These are phyloP conservation scores for Solanum raphanifolium DNA, from an alignment of 257 asterid genomes.

Conservation along the genomic window DNA sequence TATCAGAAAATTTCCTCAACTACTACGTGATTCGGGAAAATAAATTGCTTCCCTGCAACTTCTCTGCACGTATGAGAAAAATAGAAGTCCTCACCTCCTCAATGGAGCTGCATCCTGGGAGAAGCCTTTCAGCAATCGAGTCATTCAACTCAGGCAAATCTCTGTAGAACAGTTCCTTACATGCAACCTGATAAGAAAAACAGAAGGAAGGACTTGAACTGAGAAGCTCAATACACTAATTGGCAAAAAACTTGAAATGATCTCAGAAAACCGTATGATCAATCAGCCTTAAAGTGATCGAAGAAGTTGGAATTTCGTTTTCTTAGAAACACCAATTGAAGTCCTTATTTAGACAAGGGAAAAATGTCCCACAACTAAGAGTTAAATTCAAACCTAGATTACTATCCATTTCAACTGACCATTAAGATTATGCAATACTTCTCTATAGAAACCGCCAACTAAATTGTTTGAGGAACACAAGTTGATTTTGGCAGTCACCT, in stretches of 20 bases:
- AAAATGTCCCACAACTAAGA: not conserved
- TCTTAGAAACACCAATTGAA: not conserved
- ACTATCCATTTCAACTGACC: not conserved
- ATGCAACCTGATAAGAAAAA: slow-evolving; percentile 47
- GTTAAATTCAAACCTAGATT: not conserved
- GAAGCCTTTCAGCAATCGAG: slow-evolving; percentile 67
- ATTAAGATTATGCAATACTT: not conserved
- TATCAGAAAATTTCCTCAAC: not conserved
- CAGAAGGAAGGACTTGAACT: not conserved
- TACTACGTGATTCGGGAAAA: not conserved
- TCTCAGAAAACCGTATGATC: not conserved
- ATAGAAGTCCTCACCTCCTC: slow-evolving; percentile 44
- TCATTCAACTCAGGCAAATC: slow-evolving; percentile 52
- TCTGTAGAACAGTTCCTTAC: slow-evolving; percentile 57
- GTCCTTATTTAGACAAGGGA: not conserved
- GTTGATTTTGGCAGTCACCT: not conserved
- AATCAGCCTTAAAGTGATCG: not conserved
- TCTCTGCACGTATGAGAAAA: not conserved
- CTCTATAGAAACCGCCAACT: not conserved
- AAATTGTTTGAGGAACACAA: not conserved
- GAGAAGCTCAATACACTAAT: not conserved
- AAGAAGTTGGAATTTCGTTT: not conserved
- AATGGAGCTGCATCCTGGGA: slow-evolving; percentile 65
- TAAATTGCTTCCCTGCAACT: not conserved
- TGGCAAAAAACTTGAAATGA: not conserved